Evolutionary conservation across 1,139 yeast genomes (phyloP).

Genomic region (Candida sp.): DNA sequence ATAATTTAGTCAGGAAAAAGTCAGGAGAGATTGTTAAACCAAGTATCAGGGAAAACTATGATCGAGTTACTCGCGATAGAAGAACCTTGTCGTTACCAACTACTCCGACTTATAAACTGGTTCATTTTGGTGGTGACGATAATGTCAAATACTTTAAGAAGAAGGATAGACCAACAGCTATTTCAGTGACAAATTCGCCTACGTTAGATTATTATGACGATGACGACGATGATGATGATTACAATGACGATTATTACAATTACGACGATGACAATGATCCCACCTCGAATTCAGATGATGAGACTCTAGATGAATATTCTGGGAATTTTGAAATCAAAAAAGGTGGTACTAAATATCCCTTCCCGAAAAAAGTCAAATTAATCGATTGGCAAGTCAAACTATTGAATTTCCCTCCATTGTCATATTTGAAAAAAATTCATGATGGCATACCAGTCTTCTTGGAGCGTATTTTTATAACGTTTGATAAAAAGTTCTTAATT

Average conservation of each 20-base stretch:
- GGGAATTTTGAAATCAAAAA: constrained; percentile 10
- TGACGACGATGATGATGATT: constrained; percentile 15
- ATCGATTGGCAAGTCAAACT: constrained; percentile 49
- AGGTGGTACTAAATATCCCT: constrained; percentile 23
- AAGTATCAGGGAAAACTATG: constrained; percentile 46
- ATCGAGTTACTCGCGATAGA: constrained; percentile 32
- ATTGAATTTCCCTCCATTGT: constrained; percentile 43
- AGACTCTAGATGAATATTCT: constrained; percentile 14
- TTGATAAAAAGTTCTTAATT: constrained; percentile 52
- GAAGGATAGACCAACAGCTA: constrained; percentile 72
- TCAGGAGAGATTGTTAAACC: constrained; percentile 81
- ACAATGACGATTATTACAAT: constrained; percentile 6
- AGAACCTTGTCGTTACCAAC: constrained; percentile 67
- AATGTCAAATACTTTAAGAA: constrained; percentile 72
- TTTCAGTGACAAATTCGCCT: constrained; percentile 66
- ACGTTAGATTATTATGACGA: constrained; percentile 19
- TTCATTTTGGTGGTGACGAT: constrained; percentile 68
- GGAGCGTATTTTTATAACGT: constrained; percentile 60
- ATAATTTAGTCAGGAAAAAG: constrained; percentile 58
- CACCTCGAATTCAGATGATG: constrained; percentile 1
- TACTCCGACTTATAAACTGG: constrained; percentile 70
- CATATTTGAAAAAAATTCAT: constrained; percentile 35
- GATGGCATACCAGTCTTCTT: constrained; percentile 50
- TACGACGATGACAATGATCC: constrained; percentile 5
- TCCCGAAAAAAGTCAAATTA: constrained; percentile 15